Percentiles rank a stretch among this genome's conserved stretches.
These are phyloP conservation scores for Artomyces pyxidatus DNA, from an alignment of 768 basidiomycete genomes.

Conservation along the genomic window DNA sequence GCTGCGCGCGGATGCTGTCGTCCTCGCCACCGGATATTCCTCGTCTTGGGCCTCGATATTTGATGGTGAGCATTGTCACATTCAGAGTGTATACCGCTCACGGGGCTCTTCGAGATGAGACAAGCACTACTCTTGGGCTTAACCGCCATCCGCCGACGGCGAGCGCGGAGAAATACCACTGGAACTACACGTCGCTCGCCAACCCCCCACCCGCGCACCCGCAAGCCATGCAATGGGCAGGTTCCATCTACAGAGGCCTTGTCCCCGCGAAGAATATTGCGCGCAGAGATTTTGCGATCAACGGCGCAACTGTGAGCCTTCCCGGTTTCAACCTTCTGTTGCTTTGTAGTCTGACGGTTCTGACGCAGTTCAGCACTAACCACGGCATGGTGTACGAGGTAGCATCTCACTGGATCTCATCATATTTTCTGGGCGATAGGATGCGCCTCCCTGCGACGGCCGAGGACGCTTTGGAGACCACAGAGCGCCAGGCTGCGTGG, in stretches of 20 bases:
- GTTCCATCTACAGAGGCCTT: constrained; percentile 50
- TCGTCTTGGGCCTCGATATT: constrained; percentile 47
- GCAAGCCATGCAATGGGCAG: constrained; percentile 29
- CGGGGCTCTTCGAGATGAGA: constrained; percentile 33
- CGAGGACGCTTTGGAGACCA: constrained; percentile 36
- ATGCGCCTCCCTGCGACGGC: constrained; percentile 36
- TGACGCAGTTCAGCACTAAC: constrained; percentile 42
- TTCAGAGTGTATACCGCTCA: neutral
- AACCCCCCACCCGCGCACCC: constrained; percentile 28
- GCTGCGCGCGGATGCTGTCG: constrained; percentile 35
- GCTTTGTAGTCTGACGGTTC: neutral
- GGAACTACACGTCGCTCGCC: constrained; percentile 19
- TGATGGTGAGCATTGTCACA: constrained; percentile 18
- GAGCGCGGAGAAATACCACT: constrained; percentile 13
- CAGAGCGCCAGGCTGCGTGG: constrained; percentile 43
- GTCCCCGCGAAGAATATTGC: constrained; percentile 51
- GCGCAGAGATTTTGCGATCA: constrained; percentile 51
- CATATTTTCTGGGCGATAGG: constrained; percentile 46
- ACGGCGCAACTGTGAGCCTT: constrained; percentile 44
- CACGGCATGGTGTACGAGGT: constrained; percentile 48
- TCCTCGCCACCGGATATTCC: constrained; percentile 49
- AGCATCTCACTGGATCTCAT: constrained; percentile 52
- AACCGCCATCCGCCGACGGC: constrained; percentile 26
- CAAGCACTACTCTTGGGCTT: constrained; percentile 42
- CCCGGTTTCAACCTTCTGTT: neutral